phyloP scores from a whole-genome alignment of 495 filamentous ascomycete species.

The Aspergillus cavernicola region DNA sequence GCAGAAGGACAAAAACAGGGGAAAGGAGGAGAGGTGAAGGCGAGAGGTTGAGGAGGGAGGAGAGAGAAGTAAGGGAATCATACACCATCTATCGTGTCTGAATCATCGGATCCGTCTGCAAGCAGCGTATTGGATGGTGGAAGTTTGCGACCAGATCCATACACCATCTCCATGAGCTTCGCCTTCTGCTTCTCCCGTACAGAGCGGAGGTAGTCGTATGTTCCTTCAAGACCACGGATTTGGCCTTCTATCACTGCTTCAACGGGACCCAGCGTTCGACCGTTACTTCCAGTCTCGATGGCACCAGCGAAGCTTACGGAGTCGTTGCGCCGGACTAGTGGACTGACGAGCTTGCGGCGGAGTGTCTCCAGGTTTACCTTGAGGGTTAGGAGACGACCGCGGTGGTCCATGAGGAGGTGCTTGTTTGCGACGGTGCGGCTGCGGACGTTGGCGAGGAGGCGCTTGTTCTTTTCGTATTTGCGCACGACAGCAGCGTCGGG shows the following conservation, averaged over 20 bases:
- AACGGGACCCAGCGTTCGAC: slow-evolving; percentile 55
- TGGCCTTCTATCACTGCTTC: slow-evolving; percentile 69
- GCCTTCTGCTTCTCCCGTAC: slow-evolving; percentile 75
- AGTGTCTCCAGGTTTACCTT: slow-evolving; percentile 78
- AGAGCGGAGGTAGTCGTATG: slow-evolving; percentile 66
- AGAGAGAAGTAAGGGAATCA: background rate
- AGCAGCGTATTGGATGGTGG: slow-evolving; percentile 26
- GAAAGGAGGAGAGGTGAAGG: background rate
- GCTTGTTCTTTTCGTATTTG: slow-evolving; percentile 86
- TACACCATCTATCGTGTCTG: slow-evolving; percentile 12
- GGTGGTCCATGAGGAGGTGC: slow-evolving; percentile 75
- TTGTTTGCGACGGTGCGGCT: slow-evolving; percentile 84
- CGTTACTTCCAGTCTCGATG: slow-evolving; percentile 38
- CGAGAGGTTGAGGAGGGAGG: background rate
- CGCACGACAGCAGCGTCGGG: slow-evolving; percentile 63
- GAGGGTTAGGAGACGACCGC: slow-evolving; percentile 69
- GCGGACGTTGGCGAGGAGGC: slow-evolving; percentile 69
- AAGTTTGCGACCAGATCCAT: slow-evolving; percentile 52
- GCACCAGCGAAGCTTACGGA: slow-evolving; percentile 40
- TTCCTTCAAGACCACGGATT: slow-evolving; percentile 74
- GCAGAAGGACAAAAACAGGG: background rate
- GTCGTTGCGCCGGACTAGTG: slow-evolving; percentile 68
- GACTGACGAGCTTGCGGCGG: slow-evolving; percentile 72
- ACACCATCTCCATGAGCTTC: slow-evolving; percentile 76
- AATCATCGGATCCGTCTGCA: slow-evolving; percentile 20